A percentile compares a stretch with the other conserved stretches of the same genome.
Evolutionary conservation across 176 grass and related monocot genomes (phyloP).

Genomic region (Thalia dealbata): DNA sequence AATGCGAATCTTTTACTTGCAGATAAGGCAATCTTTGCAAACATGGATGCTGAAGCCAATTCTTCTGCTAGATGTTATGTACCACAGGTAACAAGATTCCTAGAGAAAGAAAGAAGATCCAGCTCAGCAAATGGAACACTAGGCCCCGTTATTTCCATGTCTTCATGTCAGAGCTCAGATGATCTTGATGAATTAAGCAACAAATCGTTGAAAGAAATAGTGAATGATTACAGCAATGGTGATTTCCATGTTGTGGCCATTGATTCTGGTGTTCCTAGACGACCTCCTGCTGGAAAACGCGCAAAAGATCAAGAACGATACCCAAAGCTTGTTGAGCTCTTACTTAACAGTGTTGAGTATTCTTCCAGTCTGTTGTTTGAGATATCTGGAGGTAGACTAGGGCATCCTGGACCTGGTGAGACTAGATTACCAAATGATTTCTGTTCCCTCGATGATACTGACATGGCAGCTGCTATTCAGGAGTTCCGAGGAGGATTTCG

Average conservation of each 20-base stretch:
- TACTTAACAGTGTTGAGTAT: constrained; percentile 62
- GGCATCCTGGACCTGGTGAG: constrained; percentile 39
- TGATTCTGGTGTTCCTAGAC: constrained; percentile 77
- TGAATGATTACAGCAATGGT: constrained; percentile 13
- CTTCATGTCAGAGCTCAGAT: constrained; percentile 25
- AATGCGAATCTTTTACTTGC: constrained; percentile 76
- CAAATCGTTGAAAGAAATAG: constrained; percentile 10
- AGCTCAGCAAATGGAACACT: constrained; percentile 38
- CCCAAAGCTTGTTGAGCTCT: constrained; percentile 77
- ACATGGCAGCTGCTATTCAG: constrained; percentile 40
- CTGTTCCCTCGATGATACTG: constrained; percentile 43
- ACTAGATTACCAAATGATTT: constrained; percentile 24
- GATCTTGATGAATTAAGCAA: background rate
- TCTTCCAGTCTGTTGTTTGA: constrained; percentile 66
- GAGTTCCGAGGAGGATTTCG: constrained; percentile 94
- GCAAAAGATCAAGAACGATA: constrained; percentile 77
- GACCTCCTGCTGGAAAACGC: constrained; percentile 70
- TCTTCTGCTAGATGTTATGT: constrained; percentile 15
- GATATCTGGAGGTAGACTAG: constrained; percentile 68
- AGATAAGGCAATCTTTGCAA: constrained; percentile 26
- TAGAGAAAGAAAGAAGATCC: constrained; percentile 41
- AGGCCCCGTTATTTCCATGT: constrained; percentile 20
- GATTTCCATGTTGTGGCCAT: constrained; percentile 63
- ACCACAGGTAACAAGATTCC: constrained; percentile 29
- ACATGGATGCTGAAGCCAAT: constrained; percentile 25